Base-by-base conservation (phyloP, 108 stramenopile genomes). In the Phaeodactylum tricornutum region DNA sequence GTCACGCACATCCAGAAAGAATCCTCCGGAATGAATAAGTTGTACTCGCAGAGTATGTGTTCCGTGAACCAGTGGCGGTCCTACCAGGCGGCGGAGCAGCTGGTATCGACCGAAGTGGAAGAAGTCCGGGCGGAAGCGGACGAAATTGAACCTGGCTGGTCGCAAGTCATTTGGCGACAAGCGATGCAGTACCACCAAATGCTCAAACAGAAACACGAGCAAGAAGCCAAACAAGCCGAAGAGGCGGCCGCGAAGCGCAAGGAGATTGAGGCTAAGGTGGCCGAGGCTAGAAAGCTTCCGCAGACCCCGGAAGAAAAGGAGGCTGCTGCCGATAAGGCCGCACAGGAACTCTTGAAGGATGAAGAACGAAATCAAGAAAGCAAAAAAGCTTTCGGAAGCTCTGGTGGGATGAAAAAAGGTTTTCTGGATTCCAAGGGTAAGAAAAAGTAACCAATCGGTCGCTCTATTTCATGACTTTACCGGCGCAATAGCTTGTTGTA, bases 1-100 rank as follows among this genome's bases (percentile, higher is more conserved):
- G 86, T 93, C 2, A 79, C 74, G 16, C 82, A 84, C 55, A 88
- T 93, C 65, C 91, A 93, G 61, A 88, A 87, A 66, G 91, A 93
- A 60, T 77, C 83, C 26, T 57, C 71, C 9, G 87, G 91, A 20
- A 93, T 93, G 91, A 86, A 88, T 57, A 86, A 85, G 55, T 55
- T 93, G 27, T 87, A 93, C 51, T 57, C 81, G 11, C 81, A 93
- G 53, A 81, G 79, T 50, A 93, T 93, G 91, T 93, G 91, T 59
- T 81, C 79, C 21, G 86, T 87, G 20, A 79, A 72, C 23, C 91
- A 93, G 59, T 93, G 91, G 91, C 69, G 79, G 31, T 47, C 79
- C 8, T 93, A 79, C 51, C 91, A 93, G 55, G 72, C 71, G 16
- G 86, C 86, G 12, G 91, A 93, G 60, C 61, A 66, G 20, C 59